Base-by-base conservation (phyloP, 148 eudicot species). In the Rhododendron williamsianum region DNA sequence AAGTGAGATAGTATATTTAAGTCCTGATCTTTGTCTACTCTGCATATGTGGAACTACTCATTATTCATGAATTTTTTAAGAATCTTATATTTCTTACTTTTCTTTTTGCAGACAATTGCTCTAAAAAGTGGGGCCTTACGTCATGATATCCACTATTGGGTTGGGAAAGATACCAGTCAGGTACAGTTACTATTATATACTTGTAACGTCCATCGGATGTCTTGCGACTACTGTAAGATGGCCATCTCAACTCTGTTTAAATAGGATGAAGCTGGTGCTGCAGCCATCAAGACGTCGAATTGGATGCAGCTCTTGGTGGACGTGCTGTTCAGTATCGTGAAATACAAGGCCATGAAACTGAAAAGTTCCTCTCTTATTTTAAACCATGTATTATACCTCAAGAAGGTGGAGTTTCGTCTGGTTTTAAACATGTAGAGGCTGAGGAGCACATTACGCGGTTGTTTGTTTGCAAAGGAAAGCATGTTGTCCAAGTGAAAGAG, bases 301-400 rank as follows among this genome's bases (percentile, higher is more conserved):
- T 97, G 88, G 99, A 97, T 93, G 98, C 96, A 69, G 98, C 94
- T 88, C 91, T 97, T 36, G 99, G 99, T 80, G 98, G 98, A 12
- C 96, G 97, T 60, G 99, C 98, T 87, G 98, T 97, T 87, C 99
- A 97, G 87, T 97, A 95, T 87, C 96, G 98, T 80, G 99, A 97
- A 91, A 91, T 94, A 65, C 99, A 95, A 89, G 98, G 99, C 48
- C 94, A 95, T 86, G 99, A 97, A 92, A 97, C 98, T 33, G 99
- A 97, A 90, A 95, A 94, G 87, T 97, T 97, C 84, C 96, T 97
- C 90, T 97, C 99, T 56, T 94, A 95, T 89, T 97, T 95, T 86
- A 97, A 95, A 87, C 99, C 99, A 49, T 97, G 99, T 91, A 95
- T 97, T 83, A 95, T 97, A 81, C 98, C 99, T 77, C 88, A 92